Evolutionary conservation across 1,284 basidiomycete genomes (phyloP).

Genomic region (Fomitopsis schrenkii): DNA sequence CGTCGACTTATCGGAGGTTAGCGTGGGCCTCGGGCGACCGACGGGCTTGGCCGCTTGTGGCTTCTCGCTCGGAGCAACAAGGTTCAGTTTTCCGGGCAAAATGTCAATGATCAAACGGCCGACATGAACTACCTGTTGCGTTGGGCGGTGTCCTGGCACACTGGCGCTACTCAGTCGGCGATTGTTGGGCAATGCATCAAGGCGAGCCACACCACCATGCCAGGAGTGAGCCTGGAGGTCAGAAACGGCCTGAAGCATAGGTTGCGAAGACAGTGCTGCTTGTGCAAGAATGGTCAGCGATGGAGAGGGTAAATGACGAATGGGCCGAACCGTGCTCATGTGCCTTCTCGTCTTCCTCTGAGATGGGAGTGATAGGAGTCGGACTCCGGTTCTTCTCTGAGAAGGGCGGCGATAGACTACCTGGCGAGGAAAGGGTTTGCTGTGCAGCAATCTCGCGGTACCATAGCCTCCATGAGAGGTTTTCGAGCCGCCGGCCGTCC

Average conservation of each 20-base stretch:
- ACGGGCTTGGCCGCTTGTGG: background rate
- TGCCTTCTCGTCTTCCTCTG: conserved; percentile 25
- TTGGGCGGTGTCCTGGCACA: conserved; percentile 26
- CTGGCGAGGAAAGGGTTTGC: conserved; percentile 28
- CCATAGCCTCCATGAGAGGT: conserved; percentile 85
- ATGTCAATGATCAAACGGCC: conserved; percentile 58
- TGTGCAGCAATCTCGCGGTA: conserved; percentile 54
- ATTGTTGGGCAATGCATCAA: conserved; percentile 17
- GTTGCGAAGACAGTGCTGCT: background rate
- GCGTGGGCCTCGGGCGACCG: conserved; percentile 6
- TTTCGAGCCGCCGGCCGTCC: conserved; percentile 77
- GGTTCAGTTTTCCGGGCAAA: conserved; percentile 36
- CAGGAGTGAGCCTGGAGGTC: conserved; percentile 22
- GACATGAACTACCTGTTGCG: conserved; percentile 30
- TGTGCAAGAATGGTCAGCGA: background rate
- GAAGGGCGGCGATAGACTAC: conserved; percentile 25
- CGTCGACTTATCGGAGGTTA: conserved; percentile 4
- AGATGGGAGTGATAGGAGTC: conserved; percentile 31
- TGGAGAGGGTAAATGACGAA: background rate
- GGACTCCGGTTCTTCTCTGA: conserved; percentile 17
- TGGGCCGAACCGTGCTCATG: conserved; percentile 11
- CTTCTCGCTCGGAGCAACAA: conserved; percentile 8
- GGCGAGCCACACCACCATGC: conserved; percentile 21
- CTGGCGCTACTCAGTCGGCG: conserved; percentile 26
- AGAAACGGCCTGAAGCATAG: background rate